phyloP scores from a whole-genome alignment of 1,284 basidiomycete species.

The Abortiporus biennis region DNA sequence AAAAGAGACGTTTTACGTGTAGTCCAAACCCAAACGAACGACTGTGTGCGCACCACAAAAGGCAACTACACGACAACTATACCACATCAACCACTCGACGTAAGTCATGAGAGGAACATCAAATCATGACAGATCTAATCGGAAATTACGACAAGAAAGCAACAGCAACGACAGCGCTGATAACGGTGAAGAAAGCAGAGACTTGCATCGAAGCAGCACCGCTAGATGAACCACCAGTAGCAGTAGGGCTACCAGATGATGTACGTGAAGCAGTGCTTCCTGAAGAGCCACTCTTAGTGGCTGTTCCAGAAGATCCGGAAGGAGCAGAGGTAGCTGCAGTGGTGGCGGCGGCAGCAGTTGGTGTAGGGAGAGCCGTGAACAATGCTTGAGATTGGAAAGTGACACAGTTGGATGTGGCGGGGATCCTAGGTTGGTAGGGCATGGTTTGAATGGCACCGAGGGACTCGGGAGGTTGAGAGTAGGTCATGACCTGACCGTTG shows the following conservation, averaged over 20 bases:
- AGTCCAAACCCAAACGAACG: too few species aligned
- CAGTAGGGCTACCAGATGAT: slow-evolving; percentile 11
- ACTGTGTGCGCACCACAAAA: too few species aligned
- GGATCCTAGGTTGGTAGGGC: slow-evolving; percentile 56
- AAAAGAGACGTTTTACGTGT: too few species aligned
- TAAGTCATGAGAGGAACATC: too few species aligned
- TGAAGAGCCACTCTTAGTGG: not conserved
- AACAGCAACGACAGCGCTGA: slow-evolving; percentile 39
- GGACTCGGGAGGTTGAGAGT: slow-evolving; percentile 55
- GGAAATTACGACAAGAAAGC: slow-evolving; percentile 31
- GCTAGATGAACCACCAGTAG: slow-evolving; percentile 21
- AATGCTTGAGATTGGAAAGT: slow-evolving; percentile 48
- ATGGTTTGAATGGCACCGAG: slow-evolving; percentile 49
- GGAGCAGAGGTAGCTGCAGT: slow-evolving; percentile 17
- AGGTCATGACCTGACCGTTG: slow-evolving; percentile 39
- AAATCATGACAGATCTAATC: too few species aligned
- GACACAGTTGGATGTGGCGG: slow-evolving; percentile 59
- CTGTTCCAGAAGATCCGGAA: slow-evolving; percentile 10
- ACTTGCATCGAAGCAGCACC: slow-evolving; percentile 28
- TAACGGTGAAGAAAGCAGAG: slow-evolving; percentile 31
- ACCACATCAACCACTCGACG: too few species aligned
- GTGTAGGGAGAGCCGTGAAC: slow-evolving; percentile 32
- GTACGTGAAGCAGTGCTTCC: slow-evolving; percentile 12
- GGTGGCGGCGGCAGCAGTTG: slow-evolving; percentile 18
- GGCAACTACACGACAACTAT: too few species aligned